Conservation (phyloP, 306 rosid species). For the Aeschynomene evenia region DNA sequence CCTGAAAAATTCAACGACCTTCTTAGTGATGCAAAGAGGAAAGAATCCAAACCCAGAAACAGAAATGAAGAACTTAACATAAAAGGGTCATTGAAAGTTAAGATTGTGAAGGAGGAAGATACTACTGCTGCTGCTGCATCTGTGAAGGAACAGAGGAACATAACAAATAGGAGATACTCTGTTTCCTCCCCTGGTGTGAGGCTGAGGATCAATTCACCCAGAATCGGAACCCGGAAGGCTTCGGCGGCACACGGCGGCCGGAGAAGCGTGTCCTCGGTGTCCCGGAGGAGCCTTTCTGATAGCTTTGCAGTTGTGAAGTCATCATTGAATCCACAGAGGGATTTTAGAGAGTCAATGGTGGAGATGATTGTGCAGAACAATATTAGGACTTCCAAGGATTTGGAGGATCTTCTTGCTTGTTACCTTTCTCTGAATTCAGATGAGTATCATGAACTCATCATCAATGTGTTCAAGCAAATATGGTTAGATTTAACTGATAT, state of each 20-base stretch:
- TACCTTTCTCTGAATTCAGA: constrained; percentile 84
- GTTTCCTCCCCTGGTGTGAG: constrained; percentile 59
- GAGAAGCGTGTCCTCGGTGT: constrained; percentile 40
- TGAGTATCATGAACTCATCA: constrained; percentile 87
- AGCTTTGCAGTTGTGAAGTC: constrained; percentile 85
- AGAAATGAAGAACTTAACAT: constrained; percentile 24
- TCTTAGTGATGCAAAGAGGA: constrained; percentile 34
- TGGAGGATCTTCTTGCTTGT: constrained; percentile 97
- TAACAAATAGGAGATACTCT: constrained; percentile 43
- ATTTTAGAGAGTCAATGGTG: constrained; percentile 93
- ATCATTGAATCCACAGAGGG: constrained; percentile 78
- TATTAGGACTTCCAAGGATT: constrained; percentile 75
- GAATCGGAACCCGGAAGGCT: constrained; percentile 34
- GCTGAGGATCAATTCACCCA: constrained; percentile 68
- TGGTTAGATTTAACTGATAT: constrained; percentile 83
- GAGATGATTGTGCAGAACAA: constrained; percentile 94
- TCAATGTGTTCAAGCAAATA: constrained; percentile 93
- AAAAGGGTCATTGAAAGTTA: constrained; percentile 36
- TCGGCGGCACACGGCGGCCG: constrained; percentile 42
- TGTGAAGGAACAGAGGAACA: constrained; percentile 35
- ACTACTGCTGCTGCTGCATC: no score
- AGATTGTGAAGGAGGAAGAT: constrained; percentile 37
- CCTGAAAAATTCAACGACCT: constrained; percentile 41
- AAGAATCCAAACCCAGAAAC: constrained; percentile 34
- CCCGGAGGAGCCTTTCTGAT: constrained; percentile 56